Conservation (phyloP, 1,139 yeast species). For the Candida neerlandica region DNA sequence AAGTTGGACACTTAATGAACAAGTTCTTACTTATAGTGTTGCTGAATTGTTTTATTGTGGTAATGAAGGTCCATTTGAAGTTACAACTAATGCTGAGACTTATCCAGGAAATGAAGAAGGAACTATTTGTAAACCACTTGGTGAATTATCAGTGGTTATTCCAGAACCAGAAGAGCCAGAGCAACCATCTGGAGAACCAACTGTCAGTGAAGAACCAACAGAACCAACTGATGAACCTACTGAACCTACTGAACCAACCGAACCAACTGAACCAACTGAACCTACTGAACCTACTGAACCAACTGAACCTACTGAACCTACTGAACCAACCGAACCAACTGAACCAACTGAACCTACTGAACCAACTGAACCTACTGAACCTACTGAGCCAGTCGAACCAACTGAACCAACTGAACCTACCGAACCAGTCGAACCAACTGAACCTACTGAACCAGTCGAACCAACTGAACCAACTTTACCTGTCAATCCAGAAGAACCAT, state of each 20-base stretch:
- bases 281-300: slow-evolving; percentile 1
- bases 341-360: not conserved
- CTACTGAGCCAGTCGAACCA: slow-evolving; percentile 2
- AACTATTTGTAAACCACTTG: not conserved
- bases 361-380: not conserved
- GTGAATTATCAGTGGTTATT: not conserved
- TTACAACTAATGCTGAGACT: not conserved
- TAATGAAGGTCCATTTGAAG: not conserved
- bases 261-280: slow-evolving; percentile 1
- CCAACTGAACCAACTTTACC: not conserved
- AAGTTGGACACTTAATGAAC: not conserved
- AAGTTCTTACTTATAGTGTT: not conserved
- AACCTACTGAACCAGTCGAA: slow-evolving; percentile 2
- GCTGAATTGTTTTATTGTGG: not conserved
- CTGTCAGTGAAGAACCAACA: not conserved
- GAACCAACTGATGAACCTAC: slow-evolving; percentile 1
- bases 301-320: slow-evolving; percentile 2
- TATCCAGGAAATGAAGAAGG: not conserved
- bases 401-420: not conserved
- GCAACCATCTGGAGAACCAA: slow-evolving; percentile 7
- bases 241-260: not conserved
- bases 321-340: not conserved
- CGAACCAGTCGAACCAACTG: not conserved
- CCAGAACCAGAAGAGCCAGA: slow-evolving; percentile 3
- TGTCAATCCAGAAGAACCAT: not conserved